A percentile compares a stretch with the other conserved stretches of the same genome.
These are phyloP conservation scores for Backusella tarrabulga DNA, from an alignment of 192 early-diverging fungal genomes.

Conservation along the genomic window DNA sequence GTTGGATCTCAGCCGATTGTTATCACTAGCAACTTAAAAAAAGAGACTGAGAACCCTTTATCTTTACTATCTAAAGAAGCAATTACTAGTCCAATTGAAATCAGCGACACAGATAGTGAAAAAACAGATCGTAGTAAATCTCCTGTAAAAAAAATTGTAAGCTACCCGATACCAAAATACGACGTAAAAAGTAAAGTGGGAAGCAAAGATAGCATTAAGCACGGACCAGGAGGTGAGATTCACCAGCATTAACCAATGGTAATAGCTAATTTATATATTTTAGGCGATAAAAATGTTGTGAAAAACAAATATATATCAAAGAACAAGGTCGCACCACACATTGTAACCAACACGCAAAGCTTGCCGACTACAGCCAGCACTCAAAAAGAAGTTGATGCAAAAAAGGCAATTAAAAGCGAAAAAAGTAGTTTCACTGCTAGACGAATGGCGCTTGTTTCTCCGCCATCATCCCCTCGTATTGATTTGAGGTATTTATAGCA, in stretches of 20 bases:
- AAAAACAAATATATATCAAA: not conserved
- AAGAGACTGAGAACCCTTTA: not conserved
- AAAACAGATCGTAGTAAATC: not conserved
- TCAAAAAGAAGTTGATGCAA: not conserved
- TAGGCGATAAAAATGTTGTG: not conserved
- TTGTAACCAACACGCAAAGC: not conserved
- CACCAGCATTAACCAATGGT: conserved; percentile 78
- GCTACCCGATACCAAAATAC: conserved; percentile 4
- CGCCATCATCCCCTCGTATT: not conserved
- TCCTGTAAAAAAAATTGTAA: conserved; percentile 5
- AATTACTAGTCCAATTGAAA: not conserved
- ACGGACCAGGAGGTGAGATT: conserved; percentile 28
- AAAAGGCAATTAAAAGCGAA: not conserved
- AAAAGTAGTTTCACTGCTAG: not conserved
- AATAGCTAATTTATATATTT: not conserved
- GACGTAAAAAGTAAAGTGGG: conserved; percentile 18
- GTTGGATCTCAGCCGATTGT: not conserved
- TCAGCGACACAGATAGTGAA: not conserved
- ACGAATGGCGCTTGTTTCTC: not conserved
- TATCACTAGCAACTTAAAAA: not conserved
- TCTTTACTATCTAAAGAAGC: not conserved
- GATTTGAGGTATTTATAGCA: conserved; percentile 1
- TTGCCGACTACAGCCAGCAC: not conserved
- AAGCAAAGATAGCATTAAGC: conserved; percentile 20
- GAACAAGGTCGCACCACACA: not conserved